A percentile compares a stretch with the other conserved stretches of the same genome.
phyloP scores from a whole-genome alignment of 2,329 filamentous ascomycete species.

The Massarina eburnea region DNA sequence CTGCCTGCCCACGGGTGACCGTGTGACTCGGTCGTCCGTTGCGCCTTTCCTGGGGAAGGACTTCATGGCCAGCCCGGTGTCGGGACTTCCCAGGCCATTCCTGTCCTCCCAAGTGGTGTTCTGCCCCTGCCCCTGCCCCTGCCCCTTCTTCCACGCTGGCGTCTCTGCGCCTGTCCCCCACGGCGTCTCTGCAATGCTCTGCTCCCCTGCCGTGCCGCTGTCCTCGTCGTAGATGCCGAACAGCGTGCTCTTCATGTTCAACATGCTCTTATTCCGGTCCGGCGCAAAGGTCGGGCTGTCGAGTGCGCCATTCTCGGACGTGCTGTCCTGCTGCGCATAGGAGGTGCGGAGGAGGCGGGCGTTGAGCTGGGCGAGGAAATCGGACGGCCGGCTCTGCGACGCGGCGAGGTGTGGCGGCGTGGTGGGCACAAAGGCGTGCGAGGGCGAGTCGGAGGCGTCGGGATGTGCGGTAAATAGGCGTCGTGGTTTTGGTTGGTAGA shows the following conservation, averaged over 20 bases:
- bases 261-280: slow-evolving; percentile 71
- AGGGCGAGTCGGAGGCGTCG: slow-evolving; percentile 27
- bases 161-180: slow-evolving; percentile 79
- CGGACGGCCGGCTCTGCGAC: slow-evolving; percentile 24
- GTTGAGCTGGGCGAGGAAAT: slow-evolving; percentile 42
- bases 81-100: slow-evolving; percentile 27
- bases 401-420: slow-evolving; percentile 23
- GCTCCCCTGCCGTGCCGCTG: slow-evolving; percentile 25
- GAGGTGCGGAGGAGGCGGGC: slow-evolving; percentile 37
- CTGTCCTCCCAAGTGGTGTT: slow-evolving; percentile 15
- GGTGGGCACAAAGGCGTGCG: slow-evolving; percentile 19
- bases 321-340: slow-evolving; percentile 18
- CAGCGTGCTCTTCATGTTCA: slow-evolving; percentile 86
- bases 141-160: slow-evolving; percentile 45
- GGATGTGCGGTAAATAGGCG: slow-evolving; percentile 31
- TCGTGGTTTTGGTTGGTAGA: slow-evolving; percentile 43
- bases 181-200: slow-evolving; percentile 66
- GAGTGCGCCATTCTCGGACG: slow-evolving; percentile 19
- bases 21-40: slow-evolving; percentile 4
- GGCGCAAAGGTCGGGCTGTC: slow-evolving; percentile 25
- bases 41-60: slow-evolving; percentile 14
- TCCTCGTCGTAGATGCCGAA: slow-evolving; percentile 77
- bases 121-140: too few relatives aligned
- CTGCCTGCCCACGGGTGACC: slow-evolving; percentile 7
- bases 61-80: slow-evolving; percentile 29